Evolutionary conservation across 140 eudicot species (phyloP), one percentile per base, ranked within the genome.

Genomic region (Cichorium intybus): DNA sequence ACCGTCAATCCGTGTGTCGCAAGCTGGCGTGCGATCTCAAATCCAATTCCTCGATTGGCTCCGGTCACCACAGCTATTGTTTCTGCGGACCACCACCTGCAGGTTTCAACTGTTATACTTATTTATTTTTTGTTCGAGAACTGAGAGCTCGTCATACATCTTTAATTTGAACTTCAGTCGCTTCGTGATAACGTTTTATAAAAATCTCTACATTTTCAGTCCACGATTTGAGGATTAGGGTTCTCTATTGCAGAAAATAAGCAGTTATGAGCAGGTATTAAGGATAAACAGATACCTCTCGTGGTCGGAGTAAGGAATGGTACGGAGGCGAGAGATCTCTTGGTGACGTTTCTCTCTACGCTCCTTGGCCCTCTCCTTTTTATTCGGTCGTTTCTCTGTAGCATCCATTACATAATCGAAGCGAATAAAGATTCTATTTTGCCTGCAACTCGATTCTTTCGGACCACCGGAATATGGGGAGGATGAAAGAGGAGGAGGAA

Each of bases 41-140:
- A 89, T 39, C 99, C 99, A 46, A 94, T 94, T 56, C 99, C 99
- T 64, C 97, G 82, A 66, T 94, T 94, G 20, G 91, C 86, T 28
- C 97, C 99, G 6, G 99, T 94, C 82, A 94, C 99, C 68, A 86
- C 88, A 18, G 99, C 97, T 58, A 89, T 69, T 45, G 95, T 89
- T 17, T 80, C 79, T 64, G 82, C 69, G 43, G 95, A 81, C 97
- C 99, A 94, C 99, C 99, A 94, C 81, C 99, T 88, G 75, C 54
- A 64, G 10, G 64, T 6, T 45, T 73, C 23, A 50, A 60, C 51
- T 55, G 26, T 39, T 20, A 27, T 49, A 10, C 47, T n/a, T 5
- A 26, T 56, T 34, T 29, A 57, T 17, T 23, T 56, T 28, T 8
- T 29, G 63, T 57, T 57, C 62, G 10, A 28, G 17, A 26, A 6